Base-by-base conservation (phyloP, 805 yeast species). In the Diddensiella santjacobensis region DNA sequence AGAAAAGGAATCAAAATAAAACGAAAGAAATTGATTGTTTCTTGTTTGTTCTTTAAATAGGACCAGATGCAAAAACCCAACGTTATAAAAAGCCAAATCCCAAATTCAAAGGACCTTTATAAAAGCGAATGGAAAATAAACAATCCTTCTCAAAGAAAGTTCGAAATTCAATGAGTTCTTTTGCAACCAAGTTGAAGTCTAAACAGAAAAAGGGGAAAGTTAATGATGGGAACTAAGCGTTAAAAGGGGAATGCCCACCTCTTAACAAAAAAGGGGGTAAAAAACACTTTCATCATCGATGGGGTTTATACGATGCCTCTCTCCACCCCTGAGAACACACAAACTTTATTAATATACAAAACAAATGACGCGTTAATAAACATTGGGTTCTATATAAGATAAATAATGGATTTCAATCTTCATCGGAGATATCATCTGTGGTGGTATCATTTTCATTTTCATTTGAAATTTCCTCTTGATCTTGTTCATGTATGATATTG, bases 71-170 rank as follows among this genome's bases (percentile, higher is more conserved):
- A 26, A 26, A 13, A 13, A 26, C 29, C 23, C 38, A 23, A 43
- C 45, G 40, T 19, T 20, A 19, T 19, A 30, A 40, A 38, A 40
- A 46, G 36, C 29, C 35, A 22, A 36, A 20, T 31, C 44, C n/a
- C n/a, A n/a, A n/a, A n/a, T n/a, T n/a, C n/a, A n/a, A n/a, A n/a
- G n/a, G n/a, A n/a, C n/a, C n/a, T n/a, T n/a, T n/a, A n/a, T n/a
- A n/a, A n/a, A n/a, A n/a, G n/a, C n/a, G n/a, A 8, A 42, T 17
- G 22, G 15, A 17, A 19, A 31, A 35, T 18, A 13, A 37, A 30
- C 23, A 38, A 22, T 38, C 20, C 31, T 31, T 45, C 33, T 15
- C n/a, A 19, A 26, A 30, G 30, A 41, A 29, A 26, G 31, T 40
- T 22, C 39, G 31, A 30, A 39, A 39, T 11, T n/a, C 31, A 39